Percentiles rank a stretch among this genome's conserved stretches.
phyloP scores from a whole-genome alignment of 768 basidiomycete species.

The Gautieria morchelliformis region DNA sequence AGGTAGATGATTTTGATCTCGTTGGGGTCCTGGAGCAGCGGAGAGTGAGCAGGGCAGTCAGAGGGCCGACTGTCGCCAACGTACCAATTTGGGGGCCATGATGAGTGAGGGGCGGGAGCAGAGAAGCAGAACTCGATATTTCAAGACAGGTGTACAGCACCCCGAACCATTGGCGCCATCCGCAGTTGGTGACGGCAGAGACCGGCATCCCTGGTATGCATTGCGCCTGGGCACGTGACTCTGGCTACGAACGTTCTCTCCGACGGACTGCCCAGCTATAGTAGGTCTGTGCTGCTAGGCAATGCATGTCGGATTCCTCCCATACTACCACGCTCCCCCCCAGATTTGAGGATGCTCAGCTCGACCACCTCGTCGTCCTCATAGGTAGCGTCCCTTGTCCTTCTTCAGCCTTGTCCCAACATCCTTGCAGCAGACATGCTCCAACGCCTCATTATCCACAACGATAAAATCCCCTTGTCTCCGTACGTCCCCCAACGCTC shows the following conservation, averaged over 20 bases:
- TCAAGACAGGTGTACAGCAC: not conserved
- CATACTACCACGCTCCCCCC: slow-evolving; percentile 72
- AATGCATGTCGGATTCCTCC: slow-evolving; percentile 25
- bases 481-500: slow-evolving; percentile 37
- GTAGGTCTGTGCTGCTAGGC: not conserved
- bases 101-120: slow-evolving; percentile 13
- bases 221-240: too few species aligned
- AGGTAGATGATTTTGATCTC: slow-evolving; percentile 99
- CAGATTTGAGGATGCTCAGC: slow-evolving; percentile 74
- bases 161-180: slow-evolving; percentile 1
- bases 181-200: too few species aligned
- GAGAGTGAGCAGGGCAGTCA: not conserved
- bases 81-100: slow-evolving; percentile 78
- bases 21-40: slow-evolving; percentile 24
- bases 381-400: slow-evolving; percentile 54
- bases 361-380: slow-evolving; percentile 78
- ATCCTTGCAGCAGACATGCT: slow-evolving; percentile 82
- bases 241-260: too few species aligned
- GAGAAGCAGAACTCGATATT: not conserved
- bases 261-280: too few species aligned
- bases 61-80: slow-evolving; percentile 12
- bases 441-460: slow-evolving; percentile 87
- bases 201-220: too few species aligned
- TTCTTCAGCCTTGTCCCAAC: too few species aligned
- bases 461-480: slow-evolving; percentile 88